Percentiles rank a stretch among this genome's conserved stretches.
phyloP scores from a whole-genome alignment of 768 basidiomycete species.

The Russula lepida region DNA sequence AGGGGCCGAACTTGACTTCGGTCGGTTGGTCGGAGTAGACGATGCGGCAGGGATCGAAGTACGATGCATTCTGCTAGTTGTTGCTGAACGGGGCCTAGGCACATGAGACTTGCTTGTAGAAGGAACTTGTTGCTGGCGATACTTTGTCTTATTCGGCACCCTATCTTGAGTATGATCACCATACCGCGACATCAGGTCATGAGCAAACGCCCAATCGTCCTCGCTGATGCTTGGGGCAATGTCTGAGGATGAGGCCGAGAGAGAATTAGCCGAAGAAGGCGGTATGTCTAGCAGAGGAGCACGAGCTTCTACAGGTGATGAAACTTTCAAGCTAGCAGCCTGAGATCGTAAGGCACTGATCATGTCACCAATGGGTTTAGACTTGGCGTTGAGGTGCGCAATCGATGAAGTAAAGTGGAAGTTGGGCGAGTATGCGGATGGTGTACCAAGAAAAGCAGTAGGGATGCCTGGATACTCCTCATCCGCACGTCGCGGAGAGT shows the following conservation, averaged over 20 bases:
- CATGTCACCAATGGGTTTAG: constrained; percentile 32
- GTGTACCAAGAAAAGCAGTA: constrained; percentile 35
- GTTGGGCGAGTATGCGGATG: constrained; percentile 28
- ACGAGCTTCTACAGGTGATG: constrained; percentile 7
- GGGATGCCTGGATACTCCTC: constrained; percentile 36
- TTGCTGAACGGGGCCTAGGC: background rate
- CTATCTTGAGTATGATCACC: constrained; percentile 1
- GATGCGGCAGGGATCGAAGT: constrained; percentile 4
- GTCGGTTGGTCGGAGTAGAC: constrained; percentile 5
- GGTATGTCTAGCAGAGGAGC: background rate
- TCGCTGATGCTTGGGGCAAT: constrained; percentile 18
- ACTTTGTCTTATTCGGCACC: background rate
- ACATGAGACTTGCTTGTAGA: constrained; percentile 6
- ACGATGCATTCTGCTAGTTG: constrained; percentile 1
- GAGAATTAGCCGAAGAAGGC: constrained; percentile 4
- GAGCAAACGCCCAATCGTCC: constrained; percentile 33
- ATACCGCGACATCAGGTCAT: constrained; percentile 27
- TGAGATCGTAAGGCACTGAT: constrained; percentile 28
- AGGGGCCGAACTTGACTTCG: constrained; percentile 12
- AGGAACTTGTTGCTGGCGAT: background rate
- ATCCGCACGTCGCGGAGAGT: constrained; percentile 16
- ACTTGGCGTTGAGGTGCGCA: constrained; percentile 8
- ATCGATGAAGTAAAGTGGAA: constrained; percentile 20
- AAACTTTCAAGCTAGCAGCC: constrained; percentile 20
- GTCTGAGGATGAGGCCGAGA: constrained; percentile 6